Conservation (phyloP, 139 green algal genomes). For the Auxenochlorella pyrenoidosa region DNA sequence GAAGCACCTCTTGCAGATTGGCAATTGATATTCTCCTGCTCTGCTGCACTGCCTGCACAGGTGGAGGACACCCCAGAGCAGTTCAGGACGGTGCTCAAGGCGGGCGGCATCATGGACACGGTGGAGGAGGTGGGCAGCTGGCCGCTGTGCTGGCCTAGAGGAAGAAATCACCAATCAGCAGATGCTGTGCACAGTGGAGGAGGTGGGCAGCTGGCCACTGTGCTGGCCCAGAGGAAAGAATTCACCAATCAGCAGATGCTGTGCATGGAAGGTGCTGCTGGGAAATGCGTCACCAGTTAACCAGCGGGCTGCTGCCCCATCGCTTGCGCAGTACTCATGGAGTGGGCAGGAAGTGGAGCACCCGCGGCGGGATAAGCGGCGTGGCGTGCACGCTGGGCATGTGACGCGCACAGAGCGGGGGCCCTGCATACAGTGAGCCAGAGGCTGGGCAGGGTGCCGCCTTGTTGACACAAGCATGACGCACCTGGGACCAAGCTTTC, state of each 20-base stretch:
- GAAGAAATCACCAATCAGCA: too few species aligned
- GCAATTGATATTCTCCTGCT: background rate
- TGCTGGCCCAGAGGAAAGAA: background rate
- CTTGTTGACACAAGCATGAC: background rate
- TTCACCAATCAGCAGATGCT: too few species aligned
- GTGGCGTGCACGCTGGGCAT: constrained; percentile 34
- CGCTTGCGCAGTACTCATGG: constrained; percentile 32
- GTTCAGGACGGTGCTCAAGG: background rate
- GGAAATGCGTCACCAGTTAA: too few species aligned
- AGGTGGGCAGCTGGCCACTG: background rate
- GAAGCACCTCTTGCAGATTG: background rate
- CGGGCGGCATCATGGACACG: background rate
- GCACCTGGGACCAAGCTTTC: background rate
- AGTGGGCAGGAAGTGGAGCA: constrained; percentile 38
- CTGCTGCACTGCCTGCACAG: background rate
- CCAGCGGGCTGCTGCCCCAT: too few species aligned
- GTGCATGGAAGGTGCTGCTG: too few species aligned
- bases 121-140: background rate
- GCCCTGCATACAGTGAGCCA: constrained; percentile 5
- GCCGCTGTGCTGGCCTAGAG: background rate
- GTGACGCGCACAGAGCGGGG: constrained; percentile 17
- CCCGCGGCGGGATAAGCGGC: constrained; percentile 48
- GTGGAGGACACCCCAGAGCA: background rate
- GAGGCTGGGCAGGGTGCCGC: background rate
- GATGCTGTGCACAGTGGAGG: background rate